Evolutionary conservation across 2,329 filamentous ascomycete genomes (phyloP), one percentile per base, ranked within the genome.

Genomic region (Exophiala oligosperma): DNA sequence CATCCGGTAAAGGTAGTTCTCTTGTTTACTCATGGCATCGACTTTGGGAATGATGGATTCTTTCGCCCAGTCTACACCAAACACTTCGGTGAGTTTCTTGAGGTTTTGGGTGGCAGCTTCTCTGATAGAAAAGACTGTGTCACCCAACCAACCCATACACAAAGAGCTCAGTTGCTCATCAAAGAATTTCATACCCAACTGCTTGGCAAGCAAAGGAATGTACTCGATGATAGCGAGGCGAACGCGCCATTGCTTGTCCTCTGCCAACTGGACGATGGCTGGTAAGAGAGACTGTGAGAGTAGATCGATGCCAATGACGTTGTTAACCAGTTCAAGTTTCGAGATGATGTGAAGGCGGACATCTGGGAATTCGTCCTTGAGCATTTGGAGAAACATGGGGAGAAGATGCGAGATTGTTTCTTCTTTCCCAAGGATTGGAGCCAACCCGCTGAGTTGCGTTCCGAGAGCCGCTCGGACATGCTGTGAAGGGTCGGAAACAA

Each of bases 1-100:
- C 94, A 99, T 99, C 73, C 94, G 86, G 83, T 99, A 99, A 53
- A 99, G 88, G 74, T 99, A 99, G 79, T 99, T 99, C 61, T 93
- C 91, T 74, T 99, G 94, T 72, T 91, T 90, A 60, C 94, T 94
- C 94, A 99, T 97, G 38, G 90, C 90, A 84, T 96, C 94, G 65
- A 99, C 94, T 81, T 97, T 97, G 60, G 94, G 94, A 68, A 99
- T 96, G 71, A 99, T 99, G 48, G 92, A 92, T 73, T 92, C 90
- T 74, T 89, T 95, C 44, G 94, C 93, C 94, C 94, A 99, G 64
- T 96, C 92, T 14, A 97, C 92, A 49, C 94, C 94, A 72, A 99
- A 99, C 0, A 99, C 94, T 76, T 99, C 94, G 6, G 94, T 97
- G 61, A 99, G 83, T 83, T 97, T 97, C 84, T 96, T 96, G 59